Conservation (phyloP, 306 rosid genomes). For the Malus sylvestris region DNA sequence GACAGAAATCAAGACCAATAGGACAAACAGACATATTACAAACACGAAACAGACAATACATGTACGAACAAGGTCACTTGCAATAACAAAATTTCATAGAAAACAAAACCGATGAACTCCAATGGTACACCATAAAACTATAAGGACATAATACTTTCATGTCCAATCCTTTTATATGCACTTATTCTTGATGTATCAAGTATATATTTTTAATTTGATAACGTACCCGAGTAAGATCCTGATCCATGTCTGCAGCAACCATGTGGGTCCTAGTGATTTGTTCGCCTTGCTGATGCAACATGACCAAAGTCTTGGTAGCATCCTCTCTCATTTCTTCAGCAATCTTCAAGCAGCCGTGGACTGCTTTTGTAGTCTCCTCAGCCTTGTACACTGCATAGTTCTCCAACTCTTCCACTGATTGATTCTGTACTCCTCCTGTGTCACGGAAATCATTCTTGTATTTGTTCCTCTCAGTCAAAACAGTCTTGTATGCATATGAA, state of each 20-base stretch:
- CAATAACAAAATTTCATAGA: not conserved
- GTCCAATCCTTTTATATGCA: not conserved
- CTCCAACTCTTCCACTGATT: constrained; percentile 85
- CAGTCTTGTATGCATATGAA: constrained; percentile 17
- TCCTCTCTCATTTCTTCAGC: constrained; percentile 91
- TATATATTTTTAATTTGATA: not conserved
- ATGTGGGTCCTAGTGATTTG: constrained; percentile 83
- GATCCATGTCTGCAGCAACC: constrained; percentile 80
- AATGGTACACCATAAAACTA: not conserved
- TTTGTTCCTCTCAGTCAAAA: constrained; percentile 46
- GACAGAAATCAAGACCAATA: not conserved
- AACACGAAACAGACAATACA: not conserved
- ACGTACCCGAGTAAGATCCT: constrained; percentile 86
- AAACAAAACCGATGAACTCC: not conserved
- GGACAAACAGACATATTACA: not conserved
- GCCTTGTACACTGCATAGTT: constrained; percentile 78
- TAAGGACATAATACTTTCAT: not conserved
- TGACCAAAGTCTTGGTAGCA: constrained; percentile 77
- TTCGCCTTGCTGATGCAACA: constrained; percentile 89
- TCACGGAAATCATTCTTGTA: constrained; percentile 71
- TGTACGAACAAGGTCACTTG: not conserved
- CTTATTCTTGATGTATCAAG: not conserved
- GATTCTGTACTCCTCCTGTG: constrained; percentile 78
- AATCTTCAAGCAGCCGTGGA: constrained; percentile 69
- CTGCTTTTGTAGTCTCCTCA: constrained; percentile 78